Base-by-base conservation (phyloP, 305 asterid genomes). In the Solanum hybrid region DNA sequence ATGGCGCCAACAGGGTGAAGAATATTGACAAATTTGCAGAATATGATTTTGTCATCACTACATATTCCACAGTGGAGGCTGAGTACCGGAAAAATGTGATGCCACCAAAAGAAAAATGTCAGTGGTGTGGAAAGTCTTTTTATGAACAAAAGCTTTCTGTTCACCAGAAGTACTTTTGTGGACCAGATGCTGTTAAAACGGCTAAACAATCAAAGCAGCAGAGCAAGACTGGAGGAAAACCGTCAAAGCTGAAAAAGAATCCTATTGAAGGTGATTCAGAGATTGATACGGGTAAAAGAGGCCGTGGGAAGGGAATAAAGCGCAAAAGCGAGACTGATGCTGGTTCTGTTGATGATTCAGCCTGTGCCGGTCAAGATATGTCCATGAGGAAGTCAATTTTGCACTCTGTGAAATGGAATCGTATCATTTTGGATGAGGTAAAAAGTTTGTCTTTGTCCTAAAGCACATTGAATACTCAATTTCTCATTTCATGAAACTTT, bases 391-490 rank as follows among this genome's bases (percentile, higher is more conserved):
- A 92, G 91, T 95, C 99, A 90, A 89, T 95, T 91, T 93, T 97
- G 93, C 99, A 97, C 92, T 94, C 95, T 33, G 93, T 96, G 91
- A 91, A 90, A 70, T 97, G 99, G 99, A 93, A 96, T 85, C 98
- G 99, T 26, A 90, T 97, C 87, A 92, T 97, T 88, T 92, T 97
- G 94, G 99, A 97, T 92, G 99, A 97, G 96, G 99, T 97, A 87
- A 83, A 45, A 57, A 3, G 7, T 45, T 57, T 85, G 32, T 85
- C 88, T 51, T 22, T 85, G 77, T 85, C 45, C 45, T 57, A 57
- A 85, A 57, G 32, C 76, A 32, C 78, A 32, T 85, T 85, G 45
- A 85, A 85, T 85, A 22, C 38, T 85, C 88, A 85, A 22, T 85
- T 85, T 36, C 77, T 85, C 45, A 85, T 85, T 13, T 2, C 41